These are phyloP conservation scores for Botrytis fragariae DNA, from an alignment of 2,329 filamentous ascomycete species.

Conservation along the genomic window DNA sequence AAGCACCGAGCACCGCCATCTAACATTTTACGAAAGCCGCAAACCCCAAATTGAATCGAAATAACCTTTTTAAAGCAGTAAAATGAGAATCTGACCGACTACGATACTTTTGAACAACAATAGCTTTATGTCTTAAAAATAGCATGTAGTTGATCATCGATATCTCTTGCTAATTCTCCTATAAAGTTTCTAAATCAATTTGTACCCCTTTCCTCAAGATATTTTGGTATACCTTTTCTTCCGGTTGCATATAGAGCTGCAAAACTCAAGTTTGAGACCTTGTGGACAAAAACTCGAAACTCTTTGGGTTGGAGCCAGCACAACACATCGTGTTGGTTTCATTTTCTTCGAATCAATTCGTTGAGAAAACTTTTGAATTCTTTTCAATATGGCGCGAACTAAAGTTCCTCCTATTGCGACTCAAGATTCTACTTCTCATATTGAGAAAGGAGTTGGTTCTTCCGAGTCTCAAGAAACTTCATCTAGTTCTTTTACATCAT, in stretches of 20 bases:
- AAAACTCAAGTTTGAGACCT: slow-evolving; percentile 12
- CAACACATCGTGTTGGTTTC: slow-evolving; percentile 8
- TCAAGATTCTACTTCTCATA: slow-evolving; percentile 11
- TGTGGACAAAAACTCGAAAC: slow-evolving; percentile 10
- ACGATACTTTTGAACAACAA: slow-evolving; percentile 11
- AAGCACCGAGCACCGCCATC: background rate
- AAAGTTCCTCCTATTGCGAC: slow-evolving; percentile 22
- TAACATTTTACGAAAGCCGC: slow-evolving; percentile 7
- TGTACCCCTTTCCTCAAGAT: background rate
- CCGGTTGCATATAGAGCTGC: background rate
- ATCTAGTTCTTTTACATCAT: slow-evolving; percentile 18
- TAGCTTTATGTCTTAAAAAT: slow-evolving; percentile 11
- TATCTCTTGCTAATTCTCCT: background rate
- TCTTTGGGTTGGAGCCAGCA: slow-evolving; percentile 15
- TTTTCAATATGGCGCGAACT: slow-evolving; percentile 22
- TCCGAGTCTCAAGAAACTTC: slow-evolving; percentile 21
- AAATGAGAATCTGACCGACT: slow-evolving; percentile 20
- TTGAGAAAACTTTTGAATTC: slow-evolving; percentile 11
- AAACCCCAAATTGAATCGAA: slow-evolving; percentile 7
- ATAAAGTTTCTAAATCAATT: slow-evolving; percentile 6
- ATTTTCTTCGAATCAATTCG: background rate
- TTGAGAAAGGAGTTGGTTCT: slow-evolving; percentile 17
- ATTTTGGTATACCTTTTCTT: slow-evolving; percentile 7
- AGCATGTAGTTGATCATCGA: slow-evolving; percentile 8
- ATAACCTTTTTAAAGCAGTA: slow-evolving; percentile 18